phyloP scores from a whole-genome alignment of 176 grass and related monocot species.

The Aegilops tauschii region DNA sequence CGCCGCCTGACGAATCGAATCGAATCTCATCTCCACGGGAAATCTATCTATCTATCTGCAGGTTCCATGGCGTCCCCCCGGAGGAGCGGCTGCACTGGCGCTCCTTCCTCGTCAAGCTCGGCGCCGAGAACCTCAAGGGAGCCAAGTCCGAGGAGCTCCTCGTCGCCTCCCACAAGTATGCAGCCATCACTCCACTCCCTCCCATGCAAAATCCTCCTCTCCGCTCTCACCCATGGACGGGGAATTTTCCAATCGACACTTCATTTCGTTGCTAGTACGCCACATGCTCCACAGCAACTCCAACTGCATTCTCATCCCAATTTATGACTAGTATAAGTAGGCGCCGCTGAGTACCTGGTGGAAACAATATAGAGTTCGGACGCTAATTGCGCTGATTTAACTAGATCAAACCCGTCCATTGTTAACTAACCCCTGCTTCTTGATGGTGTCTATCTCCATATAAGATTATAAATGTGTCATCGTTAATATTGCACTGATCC shows the following conservation, averaged over 20 bases:
- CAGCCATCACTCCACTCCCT: no score
- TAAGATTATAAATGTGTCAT: neutral
- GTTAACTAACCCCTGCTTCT: neutral
- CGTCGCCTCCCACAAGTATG: constrained; percentile 80
- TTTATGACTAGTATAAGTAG: no score
- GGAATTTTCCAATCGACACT: neutral
- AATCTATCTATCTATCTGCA: neutral
- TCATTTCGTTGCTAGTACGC: neutral
- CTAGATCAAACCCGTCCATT: neutral
- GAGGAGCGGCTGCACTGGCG: constrained; percentile 98
- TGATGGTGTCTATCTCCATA: neutral
- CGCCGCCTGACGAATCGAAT: neutral
- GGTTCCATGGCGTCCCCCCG: constrained; percentile 91
- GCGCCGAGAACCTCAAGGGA: constrained; percentile 91
- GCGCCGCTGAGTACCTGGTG: no score
- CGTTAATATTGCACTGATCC: no score
- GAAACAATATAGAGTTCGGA: no score
- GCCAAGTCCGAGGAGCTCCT: constrained; percentile 87
- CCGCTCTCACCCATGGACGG: no score
- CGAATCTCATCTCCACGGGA: no score
- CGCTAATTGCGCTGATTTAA: neutral
- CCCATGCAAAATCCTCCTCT: no score
- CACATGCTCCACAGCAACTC: no score
- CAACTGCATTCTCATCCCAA: no score
- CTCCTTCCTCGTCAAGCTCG: constrained; percentile 87